Evolutionary conservation across 768 basidiomycete genomes (phyloP).

Genomic region (Boletellus ananas): DNA sequence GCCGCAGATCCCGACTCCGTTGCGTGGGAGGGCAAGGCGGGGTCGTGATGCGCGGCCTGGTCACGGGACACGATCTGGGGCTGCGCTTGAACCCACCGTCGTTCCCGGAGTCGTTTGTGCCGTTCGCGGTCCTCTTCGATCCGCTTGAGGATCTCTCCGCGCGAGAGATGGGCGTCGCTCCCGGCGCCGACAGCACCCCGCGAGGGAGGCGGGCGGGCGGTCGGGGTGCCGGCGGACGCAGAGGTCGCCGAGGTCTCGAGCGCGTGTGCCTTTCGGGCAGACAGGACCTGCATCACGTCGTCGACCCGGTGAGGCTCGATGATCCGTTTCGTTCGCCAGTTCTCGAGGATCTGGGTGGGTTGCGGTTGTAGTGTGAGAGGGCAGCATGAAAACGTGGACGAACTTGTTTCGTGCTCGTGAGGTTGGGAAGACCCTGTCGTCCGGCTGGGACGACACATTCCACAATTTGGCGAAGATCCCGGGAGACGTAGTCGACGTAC

Average conservation of each 20-base stretch:
- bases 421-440: conserved; percentile 83
- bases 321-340: conserved; percentile 82
- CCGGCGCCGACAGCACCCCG: background rate
- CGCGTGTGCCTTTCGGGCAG: conserved; percentile 38
- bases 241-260: conserved; percentile 15
- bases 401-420: conserved; percentile 85
- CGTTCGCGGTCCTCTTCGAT: conserved; percentile 92
- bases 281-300: conserved; percentile 55
- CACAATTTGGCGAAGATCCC: conserved; percentile 77
- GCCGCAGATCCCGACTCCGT: background rate
- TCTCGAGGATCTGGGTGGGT: conserved; percentile 73
- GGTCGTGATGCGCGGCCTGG: conserved; percentile 2
- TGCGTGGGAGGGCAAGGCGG: conserved; percentile 1
- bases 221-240: conserved; percentile 19
- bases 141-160: conserved; percentile 73
- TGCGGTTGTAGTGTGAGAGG: background rate
- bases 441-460: conserved; percentile 85
- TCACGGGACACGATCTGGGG: conserved; percentile 35
- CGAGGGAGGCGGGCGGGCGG: background rate
- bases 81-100: conserved; percentile 85
- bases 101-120: conserved; percentile 86
- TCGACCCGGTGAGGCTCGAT: conserved; percentile 78
- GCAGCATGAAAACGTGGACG: conserved; percentile 5
- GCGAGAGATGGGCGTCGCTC: conserved; percentile 39
- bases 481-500: conserved; percentile 73